Evolutionary conservation across 2,329 filamentous ascomycete genomes (phyloP), one percentile per base, ranked within the genome.

Genomic region (Epichloe glyceriae): DNA sequence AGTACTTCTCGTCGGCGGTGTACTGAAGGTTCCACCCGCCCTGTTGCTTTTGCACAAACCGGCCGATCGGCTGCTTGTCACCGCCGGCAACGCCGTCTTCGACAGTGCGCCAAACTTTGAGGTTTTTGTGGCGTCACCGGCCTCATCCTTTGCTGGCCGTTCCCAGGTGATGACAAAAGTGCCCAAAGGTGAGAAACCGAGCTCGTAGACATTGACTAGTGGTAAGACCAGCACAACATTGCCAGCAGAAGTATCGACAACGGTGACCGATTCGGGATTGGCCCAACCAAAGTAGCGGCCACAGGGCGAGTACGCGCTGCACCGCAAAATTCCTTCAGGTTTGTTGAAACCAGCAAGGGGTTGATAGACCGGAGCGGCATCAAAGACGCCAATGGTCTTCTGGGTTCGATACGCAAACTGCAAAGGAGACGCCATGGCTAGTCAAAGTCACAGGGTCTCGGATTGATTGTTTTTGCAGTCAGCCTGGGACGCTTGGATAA

Each of bases 21-120:
- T 97, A 98, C 71, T 97, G 91, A 64, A 98, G 75, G 66, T 96
- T 97, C 91, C 91, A 97, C 62, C 90, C 88, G 44, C 86, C 88
- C 73, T 95, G 88, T 57, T 83, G 86, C 76, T 96, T 96, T 70
- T 98, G 93, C 58, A 98, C 93, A 66, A 94, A 98, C 62, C 82
- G 79, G 56, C 90, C 91, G 44, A 96, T 77, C 33, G 90, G 82
- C 61, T 83, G 75, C 69, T 87, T 85, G 58, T 84, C 79, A 54
- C 70, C 71, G 46, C 70, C 79, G 44, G 78, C 78, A 45, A 80
- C 71, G 12, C 75, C 67, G 8, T 86, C 81, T 63, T 91, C 86
- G 50, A 88, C 72, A 37, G 87, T 89, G 64, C 83, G 82, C 93
- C 93, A 98, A 60, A 98, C 84, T 76, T 96, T 97, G 57, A 98